A percentile compares a stretch with the other conserved stretches of the same genome.
Evolutionary conservation across 257 asterid species (phyloP).

Genomic region (Capsicum pubescens): DNA sequence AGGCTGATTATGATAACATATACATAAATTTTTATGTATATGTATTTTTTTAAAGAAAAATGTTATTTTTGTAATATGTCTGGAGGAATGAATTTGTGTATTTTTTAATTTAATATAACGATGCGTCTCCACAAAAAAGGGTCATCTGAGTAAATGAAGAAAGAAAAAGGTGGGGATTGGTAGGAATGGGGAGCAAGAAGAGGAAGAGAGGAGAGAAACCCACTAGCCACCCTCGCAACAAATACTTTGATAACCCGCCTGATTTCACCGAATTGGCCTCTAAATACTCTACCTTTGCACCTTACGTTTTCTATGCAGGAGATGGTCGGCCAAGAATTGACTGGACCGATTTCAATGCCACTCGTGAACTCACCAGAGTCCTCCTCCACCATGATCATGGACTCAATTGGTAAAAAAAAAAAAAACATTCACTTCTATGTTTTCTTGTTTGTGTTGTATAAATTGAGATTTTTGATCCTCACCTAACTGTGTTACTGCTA

Average conservation of each 20-base stretch:
- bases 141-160: too few relatives aligned
- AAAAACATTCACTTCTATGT: not conserved
- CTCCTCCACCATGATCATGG: conserved; percentile 82
- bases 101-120: too few relatives aligned
- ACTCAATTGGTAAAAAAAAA: conserved; percentile 56
- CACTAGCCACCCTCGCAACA: conserved; percentile 70
- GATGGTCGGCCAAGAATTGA: conserved; percentile 84
- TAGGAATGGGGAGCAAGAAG: conserved; percentile 66
- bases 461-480: not conserved
- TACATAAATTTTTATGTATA: too few relatives aligned
- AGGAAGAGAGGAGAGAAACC: conserved; percentile 61
- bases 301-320: conserved; percentile 62
- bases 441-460: not conserved
- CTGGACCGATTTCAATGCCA: conserved; percentile 95
- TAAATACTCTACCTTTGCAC: conserved; percentile 65
- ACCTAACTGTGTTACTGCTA: not conserved
- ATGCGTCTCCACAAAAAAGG: too few relatives aligned
- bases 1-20: too few relatives aligned
- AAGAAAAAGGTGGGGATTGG: not conserved
- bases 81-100: too few relatives aligned
- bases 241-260: conserved; percentile 81
- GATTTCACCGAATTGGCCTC: conserved; percentile 73
- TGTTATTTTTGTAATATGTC: too few relatives aligned
- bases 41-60: too few relatives aligned
- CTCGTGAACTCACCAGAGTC: conserved; percentile 85